phyloP scores from a whole-genome alignment of 2,329 filamentous ascomycete species.

The Diaporthe ilicicola region DNA sequence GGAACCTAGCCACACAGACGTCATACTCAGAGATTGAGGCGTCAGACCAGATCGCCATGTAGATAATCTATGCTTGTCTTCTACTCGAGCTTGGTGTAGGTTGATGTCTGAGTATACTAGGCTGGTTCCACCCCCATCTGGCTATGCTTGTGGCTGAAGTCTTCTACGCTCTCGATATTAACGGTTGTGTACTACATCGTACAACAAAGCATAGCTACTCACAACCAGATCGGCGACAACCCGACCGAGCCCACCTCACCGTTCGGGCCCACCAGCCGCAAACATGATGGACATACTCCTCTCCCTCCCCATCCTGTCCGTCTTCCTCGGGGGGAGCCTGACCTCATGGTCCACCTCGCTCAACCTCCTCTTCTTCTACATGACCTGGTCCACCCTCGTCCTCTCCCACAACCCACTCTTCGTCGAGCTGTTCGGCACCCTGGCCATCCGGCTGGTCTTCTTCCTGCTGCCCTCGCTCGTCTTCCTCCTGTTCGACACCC shows the following conservation, averaged over 20 bases:
- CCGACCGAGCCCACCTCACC: neutral
- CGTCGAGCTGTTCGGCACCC: slow-evolving; percentile 77
- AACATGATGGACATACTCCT: slow-evolving; percentile 70
- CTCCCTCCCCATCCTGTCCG: slow-evolving; percentile 76
- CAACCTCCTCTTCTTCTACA: slow-evolving; percentile 88
- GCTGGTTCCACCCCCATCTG: neutral
- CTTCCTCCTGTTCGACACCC: slow-evolving; percentile 77
- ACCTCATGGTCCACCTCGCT: slow-evolving; percentile 80
- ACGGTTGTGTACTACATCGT: neutral
- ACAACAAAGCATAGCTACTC: neutral
- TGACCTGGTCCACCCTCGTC: slow-evolving; percentile 88
- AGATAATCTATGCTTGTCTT: neutral
- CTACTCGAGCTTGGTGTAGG: neutral
- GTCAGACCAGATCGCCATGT: neutral
- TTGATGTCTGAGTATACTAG: neutral
- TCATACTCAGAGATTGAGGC: neutral
- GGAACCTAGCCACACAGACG: neutral
- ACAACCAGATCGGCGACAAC: neutral
- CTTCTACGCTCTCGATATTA: neutral
- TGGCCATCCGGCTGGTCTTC: slow-evolving; percentile 73
- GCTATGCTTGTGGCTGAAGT: neutral
- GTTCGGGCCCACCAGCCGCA: neutral
- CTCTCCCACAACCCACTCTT: slow-evolving; percentile 78
- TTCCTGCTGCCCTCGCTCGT: slow-evolving; percentile 77
- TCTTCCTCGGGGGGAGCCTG: slow-evolving; percentile 67